Percentiles rank a stretch among this genome's conserved stretches.
Evolutionary conservation across 139 green algal species (phyloP).

Genomic region (Chlorella sp.): DNA sequence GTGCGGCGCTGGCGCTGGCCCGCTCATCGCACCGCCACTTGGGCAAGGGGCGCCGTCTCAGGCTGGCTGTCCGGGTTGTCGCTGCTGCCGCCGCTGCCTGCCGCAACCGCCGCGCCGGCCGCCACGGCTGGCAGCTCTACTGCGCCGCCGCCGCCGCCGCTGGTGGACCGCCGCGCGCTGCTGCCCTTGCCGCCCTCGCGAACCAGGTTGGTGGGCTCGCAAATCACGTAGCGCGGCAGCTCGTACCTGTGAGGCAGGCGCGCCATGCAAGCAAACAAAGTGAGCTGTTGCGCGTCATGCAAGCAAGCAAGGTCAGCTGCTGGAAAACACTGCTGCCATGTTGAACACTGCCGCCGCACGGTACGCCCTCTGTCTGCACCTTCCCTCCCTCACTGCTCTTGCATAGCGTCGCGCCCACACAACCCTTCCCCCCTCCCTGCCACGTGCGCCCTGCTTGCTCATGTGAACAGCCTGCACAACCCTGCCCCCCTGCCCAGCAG

Average conservation of each 20-base stretch:
- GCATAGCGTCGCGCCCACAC: too few species aligned
- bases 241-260: slow-evolving; percentile 62
- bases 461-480: too few species aligned
- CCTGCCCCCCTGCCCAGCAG: background rate
- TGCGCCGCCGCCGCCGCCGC: background rate
- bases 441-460: too few species aligned
- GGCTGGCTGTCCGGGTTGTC: background rate
- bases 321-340: too few species aligned
- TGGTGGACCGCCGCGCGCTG: background rate
- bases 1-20: too few species aligned
- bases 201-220: slow-evolving; percentile 55
- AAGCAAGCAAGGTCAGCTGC: too few species aligned
- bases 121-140: slow-evolving; percentile 38
- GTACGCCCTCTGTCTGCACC: background rate
- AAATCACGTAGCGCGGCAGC: slow-evolving; percentile 75
- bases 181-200: background rate
- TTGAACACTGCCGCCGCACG: too few species aligned
- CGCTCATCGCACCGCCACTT: slow-evolving; percentile 28
- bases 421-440: too few species aligned
- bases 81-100: background rate
- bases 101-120: background rate
- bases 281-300: too few species aligned
- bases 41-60: slow-evolving; percentile 2
- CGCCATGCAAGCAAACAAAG: too few species aligned
- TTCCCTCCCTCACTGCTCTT: background rate